Evolutionary conservation across 2,329 filamentous ascomycete genomes (phyloP), one percentile per base, ranked within the genome.

Genomic region (Thelonectria blattea): DNA sequence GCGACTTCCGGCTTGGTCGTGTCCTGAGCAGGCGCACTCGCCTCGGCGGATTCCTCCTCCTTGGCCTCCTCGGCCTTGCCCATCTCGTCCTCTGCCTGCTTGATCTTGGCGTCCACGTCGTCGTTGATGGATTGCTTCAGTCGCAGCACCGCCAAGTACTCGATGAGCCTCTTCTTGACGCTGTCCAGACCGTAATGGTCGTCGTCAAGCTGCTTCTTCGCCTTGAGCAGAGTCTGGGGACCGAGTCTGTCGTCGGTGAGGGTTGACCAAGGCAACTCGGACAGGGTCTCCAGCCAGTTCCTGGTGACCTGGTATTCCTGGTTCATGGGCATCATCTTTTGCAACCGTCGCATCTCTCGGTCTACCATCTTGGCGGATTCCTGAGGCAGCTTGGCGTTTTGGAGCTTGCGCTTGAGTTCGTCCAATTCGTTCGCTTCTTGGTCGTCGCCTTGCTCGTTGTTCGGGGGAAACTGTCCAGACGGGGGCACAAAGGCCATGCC

Each of bases 151-250:
- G 95, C 96, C 45, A 99, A 83, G 73, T 99, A 99, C 75, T 98
- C 96, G 5, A 99, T 84, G 20, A 99, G 78, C 45, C 95, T 86
- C 83, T 97, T 97, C 86, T 99, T 99, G 72, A 99, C 94, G 77
- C 94, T 96, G 63, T 98, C 93, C 14, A 99, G 81, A 0, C 95
- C 95, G 69, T 98, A 98, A 75, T 99, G 95, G 72, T 99, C 95
- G 65, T 96, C 89, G 71, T 99, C 93, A 6, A 99, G 85, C 75
- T 98, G 95, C 77, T 93, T 91, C 56, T 92, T 88, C 7, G 95
- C 95, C 68, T 85, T 85, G 60, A 85, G 83, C 58, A 98, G 76
- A 0, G 93, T 97, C 10, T 92, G 89, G 0, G 87, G 85, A 8
- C 93, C 92, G 3, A 99, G 85, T 32, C 92, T 88, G 72, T 98